A percentile compares a stretch with the other conserved stretches of the same genome.
Conservation (phyloP, 208 protist genomes). For the Blechomonas ayalai region DNA sequence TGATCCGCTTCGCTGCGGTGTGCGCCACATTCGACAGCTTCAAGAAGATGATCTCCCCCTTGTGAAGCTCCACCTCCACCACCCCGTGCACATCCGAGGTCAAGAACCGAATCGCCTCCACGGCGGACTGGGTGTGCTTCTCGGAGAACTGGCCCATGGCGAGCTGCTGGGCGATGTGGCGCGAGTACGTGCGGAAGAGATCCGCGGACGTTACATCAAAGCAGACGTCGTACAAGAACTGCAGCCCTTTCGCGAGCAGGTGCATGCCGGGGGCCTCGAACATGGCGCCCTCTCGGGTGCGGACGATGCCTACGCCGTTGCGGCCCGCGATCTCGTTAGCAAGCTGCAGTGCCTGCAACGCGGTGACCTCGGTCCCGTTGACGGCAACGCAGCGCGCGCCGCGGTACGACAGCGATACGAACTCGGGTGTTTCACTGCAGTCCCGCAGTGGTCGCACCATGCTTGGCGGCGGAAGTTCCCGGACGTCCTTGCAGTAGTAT, state of each 20-base stretch:
- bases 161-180: conserved; percentile 67
- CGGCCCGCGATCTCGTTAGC: conserved; percentile 86
- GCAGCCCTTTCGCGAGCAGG: conserved; percentile 63
- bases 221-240: conserved; percentile 82
- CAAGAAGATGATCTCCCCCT: conserved; percentile 84
- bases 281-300: conserved; percentile 78
- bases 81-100: conserved; percentile 63
- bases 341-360: conserved; percentile 72
- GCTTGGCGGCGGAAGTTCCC: conserved; percentile 35
- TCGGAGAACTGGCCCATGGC: conserved; percentile 57
- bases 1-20: conserved; percentile 27
- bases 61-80: conserved; percentile 83
- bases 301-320: conserved; percentile 76
- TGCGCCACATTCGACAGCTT: conserved; percentile 70
- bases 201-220: conserved; percentile 68
- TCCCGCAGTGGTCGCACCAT: conserved; percentile 55
- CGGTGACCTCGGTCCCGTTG: conserved; percentile 76
- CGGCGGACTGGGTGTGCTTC: conserved; percentile 78
- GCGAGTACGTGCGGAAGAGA: conserved; percentile 75
- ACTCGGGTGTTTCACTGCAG: conserved; percentile 65
- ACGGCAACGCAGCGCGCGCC: conserved; percentile 68
- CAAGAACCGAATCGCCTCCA: conserved; percentile 77
- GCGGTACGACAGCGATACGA: conserved; percentile 73
- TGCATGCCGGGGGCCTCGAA: conserved; percentile 89
- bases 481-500: conserved; percentile 65